Evolutionary conservation across 2,329 filamentous ascomycete genomes (phyloP).

Genomic region (Diaporthe capsici): DNA sequence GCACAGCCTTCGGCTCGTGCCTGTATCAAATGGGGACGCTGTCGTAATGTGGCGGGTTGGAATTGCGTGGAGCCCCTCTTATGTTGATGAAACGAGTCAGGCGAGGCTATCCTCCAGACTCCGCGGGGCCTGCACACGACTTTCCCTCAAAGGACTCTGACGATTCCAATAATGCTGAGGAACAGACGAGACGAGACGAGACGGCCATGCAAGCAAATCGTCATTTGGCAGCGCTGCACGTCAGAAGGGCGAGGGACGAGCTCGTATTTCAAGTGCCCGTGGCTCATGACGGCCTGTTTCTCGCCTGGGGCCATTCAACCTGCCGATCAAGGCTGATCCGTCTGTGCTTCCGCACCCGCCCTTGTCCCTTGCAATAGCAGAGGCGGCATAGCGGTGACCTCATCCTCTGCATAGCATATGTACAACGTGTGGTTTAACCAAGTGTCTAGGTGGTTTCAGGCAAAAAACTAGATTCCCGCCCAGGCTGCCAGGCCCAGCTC

Average conservation of each 20-base stretch:
- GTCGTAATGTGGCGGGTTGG: conserved; percentile 35
- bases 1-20: conserved; percentile 27
- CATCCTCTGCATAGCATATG: not conserved
- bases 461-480: not conserved
- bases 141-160: conserved; percentile 5
- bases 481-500: not conserved
- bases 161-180: conserved; percentile 27
- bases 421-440: not conserved
- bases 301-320: not conserved
- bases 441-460: conserved; percentile 24
- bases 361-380: conserved; percentile 16
- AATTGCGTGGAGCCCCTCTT: conserved; percentile 27
- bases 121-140: not conserved
- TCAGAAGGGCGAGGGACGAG: conserved; percentile 12
- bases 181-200: conserved; percentile 23
- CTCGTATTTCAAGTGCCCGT: conserved; percentile 15
- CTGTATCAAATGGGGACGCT: conserved; percentile 5
- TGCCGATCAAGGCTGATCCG: conserved; percentile 36
- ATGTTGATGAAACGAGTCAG: conserved; percentile 25
- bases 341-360: conserved; percentile 16
- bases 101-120: not conserved
- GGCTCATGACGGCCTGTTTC: not conserved
- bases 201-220: conserved; percentile 14
- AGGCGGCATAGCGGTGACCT: conserved; percentile 23
- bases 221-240: conserved; percentile 5